Conservation (phyloP, 2,329 filamentous ascomycete species). For the Cercospora sojina region DNA sequence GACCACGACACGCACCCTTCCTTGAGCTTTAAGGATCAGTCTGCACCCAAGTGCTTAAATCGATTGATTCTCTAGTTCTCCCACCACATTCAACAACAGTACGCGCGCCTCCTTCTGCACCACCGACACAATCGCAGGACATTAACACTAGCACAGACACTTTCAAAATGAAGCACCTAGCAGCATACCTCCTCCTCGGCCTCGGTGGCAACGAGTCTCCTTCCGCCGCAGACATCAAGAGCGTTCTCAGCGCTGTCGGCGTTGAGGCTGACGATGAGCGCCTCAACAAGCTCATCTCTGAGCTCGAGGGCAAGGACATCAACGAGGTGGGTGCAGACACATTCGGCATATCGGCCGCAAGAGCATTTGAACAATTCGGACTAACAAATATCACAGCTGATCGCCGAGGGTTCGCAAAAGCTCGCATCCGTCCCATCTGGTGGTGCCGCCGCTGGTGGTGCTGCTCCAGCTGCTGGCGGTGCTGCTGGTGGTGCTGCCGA, state of each 20-base stretch:
- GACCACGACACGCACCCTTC: conserved; percentile 21
- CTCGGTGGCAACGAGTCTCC: conserved; percentile 91
- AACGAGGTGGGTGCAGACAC: conserved; percentile 67
- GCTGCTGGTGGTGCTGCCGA: conserved; percentile 67
- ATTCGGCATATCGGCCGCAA: conserved; percentile 25
- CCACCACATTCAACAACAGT: conserved; percentile 24
- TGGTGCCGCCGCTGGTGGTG: conserved; percentile 72
- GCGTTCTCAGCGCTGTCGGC: conserved; percentile 87
- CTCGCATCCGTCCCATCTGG: conserved; percentile 96
- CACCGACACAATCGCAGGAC: not conserved
- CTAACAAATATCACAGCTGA: conserved; percentile 63
- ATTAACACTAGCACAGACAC: conserved; percentile 24
- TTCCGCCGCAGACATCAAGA: conserved; percentile 81
- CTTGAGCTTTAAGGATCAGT: conserved; percentile 93
- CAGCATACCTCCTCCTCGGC: conserved; percentile 95
- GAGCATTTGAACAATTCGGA: not conserved
- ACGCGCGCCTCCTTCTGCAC: conserved; percentile 9
- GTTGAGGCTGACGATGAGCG: conserved; percentile 90
- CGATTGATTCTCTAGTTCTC: conserved; percentile 96
- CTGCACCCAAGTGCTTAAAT: conserved; percentile 98
- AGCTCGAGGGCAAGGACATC: conserved; percentile 90
- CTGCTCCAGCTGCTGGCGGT: conserved; percentile 66
- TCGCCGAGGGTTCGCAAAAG: conserved; percentile 84
- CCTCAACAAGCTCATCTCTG: conserved; percentile 79
- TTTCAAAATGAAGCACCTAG: conserved; percentile 98